Base-by-base conservation (phyloP, 805 yeast genomes). In the Metschnikowia amazonensis region DNA sequence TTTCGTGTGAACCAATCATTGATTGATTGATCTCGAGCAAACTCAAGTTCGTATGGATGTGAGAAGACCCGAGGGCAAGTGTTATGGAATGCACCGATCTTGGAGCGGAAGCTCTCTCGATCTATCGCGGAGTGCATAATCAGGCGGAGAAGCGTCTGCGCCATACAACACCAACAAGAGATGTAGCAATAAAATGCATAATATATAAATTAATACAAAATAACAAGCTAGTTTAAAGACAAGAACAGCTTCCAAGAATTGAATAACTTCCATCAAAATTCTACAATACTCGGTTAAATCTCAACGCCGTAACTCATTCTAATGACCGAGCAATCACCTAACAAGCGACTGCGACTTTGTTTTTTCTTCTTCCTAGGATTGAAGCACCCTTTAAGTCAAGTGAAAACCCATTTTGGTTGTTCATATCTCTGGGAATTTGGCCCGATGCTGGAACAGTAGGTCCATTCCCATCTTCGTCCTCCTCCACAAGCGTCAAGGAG, bases 341-440 rank as follows among this genome's bases (percentile, higher is more conserved):
- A 24, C 39, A 49, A 11, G 42, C 56, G 16, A 36, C 53, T 29
- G 51, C 47, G 5, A 51, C 48, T 37, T 61, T 60, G 40, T 60
- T 58, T 48, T 58, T 60, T 31, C 65, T 46, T 60, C 84, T 70
- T 39, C 72, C 79, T 42, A 79, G 57, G 18, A 79, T 77, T 5
- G 79, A 70, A 5, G 83, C 79, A n/a, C 77, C 78, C 25, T 69
- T 69, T 52, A 79, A 60, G 44, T 75, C 67, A 57, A 79, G 66
- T 41, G 75, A 76, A 51, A 66, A 79, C 60, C 46, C 63, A 57
- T 25, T 31, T 14, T 37, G 46, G 13, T 43, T 42, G 47, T 47
- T 50, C 43, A 48, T 42, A 16, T 50, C 50, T 17, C 54, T 36
- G 17, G 53, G 47, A n/a, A 46, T 45, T 29, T 36, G 39, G 7